Conservation (phyloP, 805 yeast genomes). For the Wickerhamiella brachini region DNA sequence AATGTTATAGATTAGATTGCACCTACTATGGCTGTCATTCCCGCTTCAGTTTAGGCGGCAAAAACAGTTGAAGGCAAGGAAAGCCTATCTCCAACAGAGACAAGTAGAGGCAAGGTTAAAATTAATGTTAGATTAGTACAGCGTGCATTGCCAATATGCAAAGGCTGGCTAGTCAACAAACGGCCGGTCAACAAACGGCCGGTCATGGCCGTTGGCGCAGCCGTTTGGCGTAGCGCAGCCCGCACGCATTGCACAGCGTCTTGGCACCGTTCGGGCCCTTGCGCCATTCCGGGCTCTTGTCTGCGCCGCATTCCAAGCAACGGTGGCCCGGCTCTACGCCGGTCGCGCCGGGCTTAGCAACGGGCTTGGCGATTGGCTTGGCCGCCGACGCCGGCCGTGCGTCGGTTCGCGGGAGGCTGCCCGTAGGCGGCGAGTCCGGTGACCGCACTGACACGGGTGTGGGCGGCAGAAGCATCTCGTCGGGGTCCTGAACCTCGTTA, state of each 20-base stretch:
- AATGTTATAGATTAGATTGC: too few species aligned
- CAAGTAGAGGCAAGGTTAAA: too few species aligned
- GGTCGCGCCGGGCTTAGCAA: not conserved
- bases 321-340: constrained; percentile 10
- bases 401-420: not conserved
- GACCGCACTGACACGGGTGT: not conserved
- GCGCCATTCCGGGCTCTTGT: constrained; percentile 86
- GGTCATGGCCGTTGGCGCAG: constrained; percentile 10
- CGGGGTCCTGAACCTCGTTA: not conserved
- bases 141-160: too few species aligned
- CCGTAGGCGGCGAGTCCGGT: not conserved
- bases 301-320: constrained; percentile 61
- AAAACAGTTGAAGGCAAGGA: too few species aligned
- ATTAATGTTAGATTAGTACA: too few species aligned
- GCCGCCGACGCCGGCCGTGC: constrained; percentile 3
- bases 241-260: constrained; percentile 87
- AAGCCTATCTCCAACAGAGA: too few species aligned
- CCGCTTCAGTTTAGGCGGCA: too few species aligned
- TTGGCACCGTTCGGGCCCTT: constrained; percentile 74
- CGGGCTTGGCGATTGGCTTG: constrained; percentile 1
- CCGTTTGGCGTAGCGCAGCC: constrained; percentile 38
- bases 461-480: not conserved
- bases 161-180: too few species aligned
- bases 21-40: too few species aligned
- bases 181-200: too few species aligned